These are phyloP conservation scores for Saccharomyces hybrid DNA, from an alignment of 1,139 yeast species.

Conservation along the genomic window DNA sequence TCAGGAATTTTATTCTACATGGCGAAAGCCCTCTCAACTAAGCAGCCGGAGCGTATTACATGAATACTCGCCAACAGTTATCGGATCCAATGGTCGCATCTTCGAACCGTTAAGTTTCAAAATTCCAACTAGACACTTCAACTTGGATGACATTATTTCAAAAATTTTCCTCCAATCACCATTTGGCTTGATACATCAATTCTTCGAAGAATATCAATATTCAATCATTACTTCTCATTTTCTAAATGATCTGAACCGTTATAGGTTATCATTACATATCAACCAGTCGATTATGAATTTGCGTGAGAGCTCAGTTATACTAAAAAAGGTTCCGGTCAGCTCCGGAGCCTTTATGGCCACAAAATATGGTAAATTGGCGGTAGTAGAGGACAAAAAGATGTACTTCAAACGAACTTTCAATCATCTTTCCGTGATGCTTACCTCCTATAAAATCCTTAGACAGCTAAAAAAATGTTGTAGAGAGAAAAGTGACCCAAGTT, in stretches of 20 bases:
- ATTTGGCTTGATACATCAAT: conserved; percentile 10
- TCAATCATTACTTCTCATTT: conserved; percentile 25
- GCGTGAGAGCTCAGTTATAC: conserved; percentile 3
- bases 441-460: conserved; percentile 5
- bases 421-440: conserved; percentile 12
- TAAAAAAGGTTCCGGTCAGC: neutral
- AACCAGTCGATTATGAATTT: conserved; percentile 20
- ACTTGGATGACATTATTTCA: neutral
- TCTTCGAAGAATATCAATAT: conserved; percentile 28
- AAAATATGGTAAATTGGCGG: conserved; percentile 17
- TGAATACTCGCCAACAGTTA: conserved; percentile 25
- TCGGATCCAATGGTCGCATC: conserved; percentile 1
- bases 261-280: conserved; percentile 10
- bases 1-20: neutral
- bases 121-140: neutral
- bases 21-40: neutral
- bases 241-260: conserved; percentile 16
- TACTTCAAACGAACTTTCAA: conserved; percentile 11
- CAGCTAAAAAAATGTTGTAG: neutral
- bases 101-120: neutral
- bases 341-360: conserved; percentile 11
- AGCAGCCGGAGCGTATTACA: conserved; percentile 10
- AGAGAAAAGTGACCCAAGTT: conserved; percentile 1
- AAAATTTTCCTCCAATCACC: conserved; percentile 4
- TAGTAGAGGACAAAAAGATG: conserved; percentile 8